phyloP scores from a whole-genome alignment of 2,329 filamentous ascomycete species.

The Beauveria sp. region DNA sequence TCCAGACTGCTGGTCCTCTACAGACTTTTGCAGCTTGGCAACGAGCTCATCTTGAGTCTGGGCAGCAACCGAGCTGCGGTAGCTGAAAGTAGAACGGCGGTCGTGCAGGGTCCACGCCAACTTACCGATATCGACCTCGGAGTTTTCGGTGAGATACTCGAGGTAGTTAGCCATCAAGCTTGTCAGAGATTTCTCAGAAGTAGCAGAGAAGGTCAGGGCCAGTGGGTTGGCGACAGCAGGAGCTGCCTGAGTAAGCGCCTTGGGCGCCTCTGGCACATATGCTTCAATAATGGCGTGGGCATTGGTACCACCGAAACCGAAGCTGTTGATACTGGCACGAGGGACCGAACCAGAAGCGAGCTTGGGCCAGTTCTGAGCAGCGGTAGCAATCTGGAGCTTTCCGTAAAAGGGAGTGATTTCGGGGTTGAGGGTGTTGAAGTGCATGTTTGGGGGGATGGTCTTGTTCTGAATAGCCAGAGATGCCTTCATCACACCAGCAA shows the following conservation, averaged over 20 bases:
- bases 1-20: conserved; percentile 15
- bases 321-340: conserved; percentile 33
- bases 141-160: conserved; percentile 9
- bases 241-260: conserved; percentile 21
- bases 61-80: conserved; percentile 14
- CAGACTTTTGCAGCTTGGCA: conserved; percentile 9
- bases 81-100: conserved; percentile 13
- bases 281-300: conserved; percentile 24
- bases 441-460: conserved; percentile 37
- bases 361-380: conserved; percentile 8
- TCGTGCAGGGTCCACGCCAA: conserved; percentile 15
- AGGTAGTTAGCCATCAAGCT: conserved; percentile 7
- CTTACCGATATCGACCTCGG: conserved; percentile 12
- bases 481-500: conserved; percentile 40
- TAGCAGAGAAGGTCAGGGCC: conserved; percentile 11
- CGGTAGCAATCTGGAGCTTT: conserved; percentile 14
- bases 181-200: conserved; percentile 10
- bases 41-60: conserved; percentile 11
- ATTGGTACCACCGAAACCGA: conserved; percentile 36
- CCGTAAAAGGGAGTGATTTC: conserved; percentile 26
- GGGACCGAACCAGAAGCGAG: conserved; percentile 5
- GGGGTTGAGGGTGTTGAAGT: conserved; percentile 39
- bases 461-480: conserved; percentile 38
- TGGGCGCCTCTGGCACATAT: conserved; percentile 23
- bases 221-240: conserved; percentile 3